Evolutionary conservation across 306 rosid species (phyloP), one percentile per base, ranked within the genome.

Genomic region (Urtica urens): DNA sequence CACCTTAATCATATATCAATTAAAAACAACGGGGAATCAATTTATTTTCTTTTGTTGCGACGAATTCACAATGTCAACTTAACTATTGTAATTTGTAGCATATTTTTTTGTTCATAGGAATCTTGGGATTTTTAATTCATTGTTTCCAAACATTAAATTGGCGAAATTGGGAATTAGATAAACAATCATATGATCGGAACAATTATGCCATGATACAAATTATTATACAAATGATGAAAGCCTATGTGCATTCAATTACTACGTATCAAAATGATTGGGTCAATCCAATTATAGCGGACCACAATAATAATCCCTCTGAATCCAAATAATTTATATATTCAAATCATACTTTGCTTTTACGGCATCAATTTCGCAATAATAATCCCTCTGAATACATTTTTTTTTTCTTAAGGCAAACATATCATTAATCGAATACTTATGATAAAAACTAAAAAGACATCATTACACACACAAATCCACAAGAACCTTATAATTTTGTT

Each of bases 251-350:
- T 17, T 49, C 35, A 5, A 24, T 22, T 50, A 24, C 18, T 12
- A 33, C 28, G 35, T 27, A 46, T 39, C 49, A 53, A 45, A 22
- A 79, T 71, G 84, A 68, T 64, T 53, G 62, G 68, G 82, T 83
- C 80, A 66, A 79, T 73, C 53, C 75, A 58, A 60, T 51, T 64
- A 46, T 67, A 71, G 37, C 17, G 57, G 55, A 65, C 59, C 65
- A 51, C 66, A 53, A 73, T 71, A 58, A 76, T 71, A 76, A 76
- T 52, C 61, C 48, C 50, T 23, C 58, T 35, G 57, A 51, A 53
- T 58, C 56, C 68, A 53, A 58, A 72, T 61, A 52, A 46, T 63
- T 59, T 37, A 13, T 37, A 13, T 12, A 35, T 35, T 13, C 5
- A 43, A 0, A 19, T 0, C n/a, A 6, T 63, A 29, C 16, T 56